Percentiles rank a stretch among this genome's conserved stretches.
phyloP scores from a whole-genome alignment of 108 stramenopile genomes.

The Thalassiosira profunda region DNA sequence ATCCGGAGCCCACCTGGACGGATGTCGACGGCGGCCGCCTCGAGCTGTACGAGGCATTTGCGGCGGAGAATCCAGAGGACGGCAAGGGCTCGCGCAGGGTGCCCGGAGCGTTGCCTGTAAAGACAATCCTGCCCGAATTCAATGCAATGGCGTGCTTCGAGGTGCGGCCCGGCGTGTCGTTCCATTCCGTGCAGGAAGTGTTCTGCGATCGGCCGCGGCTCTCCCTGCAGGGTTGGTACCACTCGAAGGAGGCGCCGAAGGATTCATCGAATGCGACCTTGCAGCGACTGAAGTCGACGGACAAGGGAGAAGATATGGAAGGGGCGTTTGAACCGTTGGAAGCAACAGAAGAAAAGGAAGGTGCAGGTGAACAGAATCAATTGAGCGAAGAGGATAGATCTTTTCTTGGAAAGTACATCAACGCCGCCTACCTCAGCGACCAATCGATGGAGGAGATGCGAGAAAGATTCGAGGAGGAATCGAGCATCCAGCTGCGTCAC shows the following conservation, averaged over 20 bases:
- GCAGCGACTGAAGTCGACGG: constrained; percentile 65
- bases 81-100: constrained; percentile 6
- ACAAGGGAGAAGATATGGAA: constrained; percentile 43
- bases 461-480: constrained; percentile 79
- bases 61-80: constrained; percentile 22
- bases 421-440: constrained; percentile 61
- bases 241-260: constrained; percentile 61
- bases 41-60: constrained; percentile 81
- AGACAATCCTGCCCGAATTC: constrained; percentile 80
- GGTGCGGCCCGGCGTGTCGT: constrained; percentile 90
- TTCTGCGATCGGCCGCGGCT: constrained; percentile 91
- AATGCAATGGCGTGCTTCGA: constrained; percentile 95
- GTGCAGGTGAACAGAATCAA: constrained; percentile 6
- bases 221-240: constrained; percentile 94
- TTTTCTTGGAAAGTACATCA: constrained; percentile 72
- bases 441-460: constrained; percentile 72
- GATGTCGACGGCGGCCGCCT: constrained; percentile 92
- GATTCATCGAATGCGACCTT: constrained; percentile 75
- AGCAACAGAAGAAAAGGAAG: constrained; percentile 1
- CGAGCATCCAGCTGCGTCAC: constrained; percentile 79
- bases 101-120: constrained; percentile 68
- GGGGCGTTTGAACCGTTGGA: constrained; percentile 35
- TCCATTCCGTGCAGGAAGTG: constrained; percentile 98
- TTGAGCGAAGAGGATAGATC: constrained; percentile 59
- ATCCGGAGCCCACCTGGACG: constrained; percentile 73